Base-by-base conservation (phyloP, 371 early-diverging fungal genomes). In the Circinella minor region DNA sequence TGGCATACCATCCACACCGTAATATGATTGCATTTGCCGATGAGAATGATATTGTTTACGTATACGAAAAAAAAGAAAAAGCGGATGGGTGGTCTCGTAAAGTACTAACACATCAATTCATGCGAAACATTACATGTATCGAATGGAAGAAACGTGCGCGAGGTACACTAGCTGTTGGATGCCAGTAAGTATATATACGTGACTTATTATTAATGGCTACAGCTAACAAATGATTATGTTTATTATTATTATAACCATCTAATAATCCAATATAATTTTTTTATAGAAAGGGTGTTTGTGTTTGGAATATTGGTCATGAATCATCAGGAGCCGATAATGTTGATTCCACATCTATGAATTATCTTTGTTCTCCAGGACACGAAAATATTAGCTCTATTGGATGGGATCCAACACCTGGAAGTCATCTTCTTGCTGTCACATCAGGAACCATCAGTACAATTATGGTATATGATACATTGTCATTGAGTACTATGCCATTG, bases 1-100 rank as follows among this genome's bases (percentile, higher is more conserved):
- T 89, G 11, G 86, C 88, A 0, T 89, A 89, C 89, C 91, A 90
- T 55, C 86, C 82, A 15, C 80, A 83, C 60, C 69, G 74, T 34
- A 80, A 84, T 3, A 72, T 83, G 7, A 38, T 90, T 17, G 89
- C 89, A 1, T 63, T 88, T 37, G 86, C 81, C 9, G 79, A 83
- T 38, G 63, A 81, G 36, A 79, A 86, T 43, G 74, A 86, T 65
- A 59, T 66, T 27, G 76, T 90, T 3, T 82, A 83, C 66, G 55
- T 90, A 27, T 88, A 86, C 67, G 81, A 88, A 70, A 48, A 77
- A 36, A 69, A 73, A 18, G 63, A 61, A 5, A 70, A 74, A 51
- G 65, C 75, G 36, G 18, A 39, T n/a, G 36, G 27, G 0, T 86
- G 86, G 84, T 67, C 70, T n/a, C 78, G 80, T n/a, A 61, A 65